A percentile compares a stretch with the other conserved stretches of the same genome.
Conservation (phyloP, 768 basidiomycete genomes). For the Lactarius hengduanensis region DNA sequence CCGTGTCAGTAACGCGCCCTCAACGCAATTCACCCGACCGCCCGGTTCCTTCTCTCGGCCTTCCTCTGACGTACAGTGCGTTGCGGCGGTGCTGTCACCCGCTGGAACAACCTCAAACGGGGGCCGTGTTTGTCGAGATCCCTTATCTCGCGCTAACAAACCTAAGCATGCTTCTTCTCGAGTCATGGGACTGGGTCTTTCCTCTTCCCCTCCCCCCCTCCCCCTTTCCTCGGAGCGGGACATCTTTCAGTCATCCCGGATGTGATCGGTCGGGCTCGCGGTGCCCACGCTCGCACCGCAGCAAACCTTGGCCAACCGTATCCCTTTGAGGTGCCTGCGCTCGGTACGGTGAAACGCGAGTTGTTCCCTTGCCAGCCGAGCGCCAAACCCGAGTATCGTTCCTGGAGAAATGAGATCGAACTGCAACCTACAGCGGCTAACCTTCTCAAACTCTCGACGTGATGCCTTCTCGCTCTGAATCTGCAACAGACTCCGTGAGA, state of each 20-base stretch:
- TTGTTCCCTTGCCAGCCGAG: slow-evolving; percentile 29
- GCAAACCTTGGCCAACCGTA: slow-evolving; percentile 2
- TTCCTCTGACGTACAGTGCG: slow-evolving; percentile 21
- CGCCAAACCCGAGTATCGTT: slow-evolving; percentile 24
- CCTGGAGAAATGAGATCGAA: slow-evolving; percentile 28
- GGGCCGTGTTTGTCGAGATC: slow-evolving; percentile 18
- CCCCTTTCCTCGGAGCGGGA: slow-evolving; percentile 11
- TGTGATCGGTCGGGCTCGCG: slow-evolving; percentile 21
- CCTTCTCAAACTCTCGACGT: slow-evolving; percentile 25
- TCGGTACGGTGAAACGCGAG: slow-evolving; percentile 22
- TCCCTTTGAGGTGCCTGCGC: slow-evolving; percentile 7
- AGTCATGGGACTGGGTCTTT: slow-evolving; percentile 12
- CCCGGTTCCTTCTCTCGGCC: slow-evolving; percentile 11
- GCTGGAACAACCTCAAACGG: slow-evolving; percentile 19
- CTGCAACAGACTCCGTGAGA: slow-evolving; percentile 27
- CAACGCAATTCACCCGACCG: slow-evolving; percentile 15
- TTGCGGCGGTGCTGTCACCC: slow-evolving; percentile 23
- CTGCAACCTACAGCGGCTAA: slow-evolving; percentile 25
- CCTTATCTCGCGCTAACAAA: slow-evolving; percentile 13
- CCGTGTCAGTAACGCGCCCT: slow-evolving; percentile 15
- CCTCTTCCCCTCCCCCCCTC: too few relatives aligned
- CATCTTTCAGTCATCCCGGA: slow-evolving; percentile 4
- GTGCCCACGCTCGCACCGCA: slow-evolving; percentile 16
- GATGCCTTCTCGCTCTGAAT: slow-evolving; percentile 15
- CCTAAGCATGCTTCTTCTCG: not conserved